Evolutionary conservation across 2,329 filamentous ascomycete genomes (phyloP), one percentile per base, ranked within the genome.

Genomic region (Penicillium sp.): DNA sequence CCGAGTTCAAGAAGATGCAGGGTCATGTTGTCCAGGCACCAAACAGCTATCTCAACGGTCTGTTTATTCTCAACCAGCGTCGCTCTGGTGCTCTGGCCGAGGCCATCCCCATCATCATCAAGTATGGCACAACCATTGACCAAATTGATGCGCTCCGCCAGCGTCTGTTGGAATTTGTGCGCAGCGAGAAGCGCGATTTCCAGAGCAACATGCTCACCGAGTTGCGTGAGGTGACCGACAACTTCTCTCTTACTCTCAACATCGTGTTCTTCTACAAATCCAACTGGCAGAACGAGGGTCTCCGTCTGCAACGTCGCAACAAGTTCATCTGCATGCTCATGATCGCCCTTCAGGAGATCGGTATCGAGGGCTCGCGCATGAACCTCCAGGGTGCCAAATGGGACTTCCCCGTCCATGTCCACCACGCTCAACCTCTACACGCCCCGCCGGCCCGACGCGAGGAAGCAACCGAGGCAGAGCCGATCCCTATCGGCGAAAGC

Each of bases 1-100:
- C 93, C 14, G 93, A 97, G 70, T 97, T 97, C 80, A 97, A 97
- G 82, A 97, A 97, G 80, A 93, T 97, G 90, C 89, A 97, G 74
- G 93, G 93, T 2, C 93, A 97, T 67, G 89, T 97, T 24, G 93
- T 98, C 0, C 93, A 97, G 74, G 93, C 93, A 0, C 93, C 93
- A 11, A 98, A 98, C 82, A 96, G 90, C 56, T 87, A 96, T 37
- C 84, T 98, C 54, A 98, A 97, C 75, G 91, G 86, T 0, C 82
- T 98, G 0, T 97, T 97, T 76, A 96, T 98, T 61, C 86, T 97
- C 45, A 98, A 98, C 74, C 92, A 96, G 77, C 87, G 93, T 46
- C 89, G 93, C 53, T 96, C 91, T 33, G 93, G 93, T 62, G 90
- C 89, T 5, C 82, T 97, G 5, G 92, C 93, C 1, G 93, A 97